Conservation (phyloP, 257 asterid species). For the Verbascum thapsus region DNA sequence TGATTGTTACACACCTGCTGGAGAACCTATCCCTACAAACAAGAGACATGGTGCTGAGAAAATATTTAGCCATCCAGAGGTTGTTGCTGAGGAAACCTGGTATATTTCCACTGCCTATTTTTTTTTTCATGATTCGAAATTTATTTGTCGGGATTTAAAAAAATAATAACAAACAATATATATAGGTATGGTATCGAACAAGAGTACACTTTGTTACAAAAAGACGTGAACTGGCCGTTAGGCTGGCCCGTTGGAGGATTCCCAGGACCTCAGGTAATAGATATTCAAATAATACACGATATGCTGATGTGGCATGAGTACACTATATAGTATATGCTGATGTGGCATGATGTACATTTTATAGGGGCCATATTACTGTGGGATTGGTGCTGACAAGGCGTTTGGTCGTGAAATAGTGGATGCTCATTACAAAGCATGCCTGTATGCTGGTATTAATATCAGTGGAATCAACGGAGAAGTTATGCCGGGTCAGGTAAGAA, state of each 20-base stretch:
- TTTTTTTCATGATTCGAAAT: neutral
- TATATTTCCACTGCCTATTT: slow-evolving; percentile 5
- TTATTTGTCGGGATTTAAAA: neutral
- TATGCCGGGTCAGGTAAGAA: slow-evolving; percentile 78
- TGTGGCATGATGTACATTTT: too few species aligned
- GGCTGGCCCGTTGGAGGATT: slow-evolving; percentile 86
- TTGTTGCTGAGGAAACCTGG: slow-evolving; percentile 54
- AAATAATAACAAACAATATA: neutral
- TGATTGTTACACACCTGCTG: slow-evolving; percentile 55
- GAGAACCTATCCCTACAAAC: slow-evolving; percentile 66
- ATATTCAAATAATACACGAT: too few species aligned
- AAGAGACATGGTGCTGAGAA: slow-evolving; percentile 52
- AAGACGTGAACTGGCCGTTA: slow-evolving; percentile 63
- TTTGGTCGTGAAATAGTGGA: slow-evolving; percentile 80
- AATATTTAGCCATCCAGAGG: slow-evolving; percentile 46
- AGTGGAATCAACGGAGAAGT: slow-evolving; percentile 82
- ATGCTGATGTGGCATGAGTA: too few species aligned
- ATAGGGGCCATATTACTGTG: slow-evolving; percentile 88
- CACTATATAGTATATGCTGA: too few species aligned
- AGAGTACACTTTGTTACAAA: slow-evolving; percentile 70
- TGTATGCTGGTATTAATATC: slow-evolving; percentile 78
- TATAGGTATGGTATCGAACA: slow-evolving; percentile 83
- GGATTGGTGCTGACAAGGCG: slow-evolving; percentile 75
- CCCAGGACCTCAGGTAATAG: slow-evolving; percentile 82
- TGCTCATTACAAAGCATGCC: slow-evolving; percentile 76